A percentile compares a stretch with the other conserved stretches of the same genome.
These are phyloP conservation scores for Apiosordaria backusii DNA, from an alignment of 495 filamentous ascomycete species.

Conservation along the genomic window DNA sequence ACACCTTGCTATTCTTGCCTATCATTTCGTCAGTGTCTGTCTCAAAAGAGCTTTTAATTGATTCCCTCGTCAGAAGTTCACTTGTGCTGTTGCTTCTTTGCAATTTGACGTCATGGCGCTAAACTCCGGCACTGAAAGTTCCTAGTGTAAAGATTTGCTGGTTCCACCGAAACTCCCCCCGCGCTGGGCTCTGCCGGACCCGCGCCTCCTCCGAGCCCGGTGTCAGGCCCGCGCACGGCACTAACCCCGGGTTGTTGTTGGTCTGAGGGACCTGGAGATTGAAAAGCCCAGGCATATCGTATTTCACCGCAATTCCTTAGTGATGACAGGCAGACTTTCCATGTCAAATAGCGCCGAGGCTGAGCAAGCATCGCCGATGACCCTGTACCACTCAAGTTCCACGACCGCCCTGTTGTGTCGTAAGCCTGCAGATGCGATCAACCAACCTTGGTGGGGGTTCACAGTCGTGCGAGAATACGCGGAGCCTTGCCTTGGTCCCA, in stretches of 20 bases:
- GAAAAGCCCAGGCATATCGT: constrained; percentile 2
- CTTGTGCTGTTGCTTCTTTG: constrained; percentile 10
- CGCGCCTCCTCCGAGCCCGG: constrained; percentile 6
- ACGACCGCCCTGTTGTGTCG: background rate
- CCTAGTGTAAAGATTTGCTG: background rate
- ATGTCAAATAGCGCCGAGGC: background rate
- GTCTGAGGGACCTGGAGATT: background rate
- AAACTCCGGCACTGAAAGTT: background rate
- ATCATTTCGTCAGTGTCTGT: background rate
- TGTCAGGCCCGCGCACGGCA: constrained; percentile 5
- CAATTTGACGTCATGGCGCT: constrained; percentile 16
- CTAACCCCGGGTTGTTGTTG: constrained; percentile 3
- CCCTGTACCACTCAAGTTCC: background rate
- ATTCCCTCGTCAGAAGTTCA: background rate
- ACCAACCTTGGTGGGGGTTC: background rate
- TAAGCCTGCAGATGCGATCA: background rate
- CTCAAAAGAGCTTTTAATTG: background rate
- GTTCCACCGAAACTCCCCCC: background rate
- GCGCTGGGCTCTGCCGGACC: constrained; percentile 5
- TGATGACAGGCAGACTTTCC: background rate
- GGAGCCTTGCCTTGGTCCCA: background rate
- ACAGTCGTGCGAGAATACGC: background rate
- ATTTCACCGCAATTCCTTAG: background rate
- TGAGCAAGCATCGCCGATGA: background rate
- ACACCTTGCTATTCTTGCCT: background rate